A percentile compares a stretch with the other conserved stretches of the same genome.
phyloP scores from a whole-genome alignment of 345 rosid genomes.

The Eucalyptus regnans region DNA sequence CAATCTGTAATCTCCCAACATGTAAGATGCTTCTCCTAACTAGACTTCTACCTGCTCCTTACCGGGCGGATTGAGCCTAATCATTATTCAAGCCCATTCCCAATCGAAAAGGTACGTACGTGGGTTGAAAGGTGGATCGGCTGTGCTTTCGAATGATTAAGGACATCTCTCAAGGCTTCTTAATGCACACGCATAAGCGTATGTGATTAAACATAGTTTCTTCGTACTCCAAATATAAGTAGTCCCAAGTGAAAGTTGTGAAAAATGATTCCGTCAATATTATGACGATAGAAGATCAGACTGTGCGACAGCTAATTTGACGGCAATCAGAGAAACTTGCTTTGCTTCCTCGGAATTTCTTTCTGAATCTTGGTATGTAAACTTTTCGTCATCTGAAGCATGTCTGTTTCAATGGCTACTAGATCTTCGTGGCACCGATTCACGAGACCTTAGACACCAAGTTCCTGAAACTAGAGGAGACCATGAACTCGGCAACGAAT shows the following conservation, averaged over 20 bases:
- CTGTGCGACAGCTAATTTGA: neutral
- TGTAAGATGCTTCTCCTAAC: neutral
- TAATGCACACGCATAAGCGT: neutral
- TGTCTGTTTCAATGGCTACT: neutral
- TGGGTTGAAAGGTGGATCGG: neutral
- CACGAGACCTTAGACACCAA: conserved; percentile 22
- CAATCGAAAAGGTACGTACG: neutral
- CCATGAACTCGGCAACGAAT: conserved; percentile 1
- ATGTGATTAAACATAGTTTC: neutral
- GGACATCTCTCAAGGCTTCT: neutral
- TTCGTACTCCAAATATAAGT: neutral
- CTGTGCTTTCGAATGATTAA: neutral
- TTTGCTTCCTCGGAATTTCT: neutral
- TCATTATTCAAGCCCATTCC: neutral
- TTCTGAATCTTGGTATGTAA: neutral
- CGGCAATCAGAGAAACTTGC: neutral
- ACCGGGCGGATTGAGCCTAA: neutral
- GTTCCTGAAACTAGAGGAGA: conserved; percentile 4
- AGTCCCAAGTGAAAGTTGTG: neutral
- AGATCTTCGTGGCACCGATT: conserved; percentile 14
- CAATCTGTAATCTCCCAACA: conserved; percentile 15
- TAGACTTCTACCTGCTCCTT: neutral
- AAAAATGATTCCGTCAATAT: neutral
- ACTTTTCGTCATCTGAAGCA: neutral
- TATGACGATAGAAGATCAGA: neutral